Evolutionary conservation across 805 yeast genomes (phyloP), one percentile per base, ranked within the genome.

Genomic region (Candida maris): DNA sequence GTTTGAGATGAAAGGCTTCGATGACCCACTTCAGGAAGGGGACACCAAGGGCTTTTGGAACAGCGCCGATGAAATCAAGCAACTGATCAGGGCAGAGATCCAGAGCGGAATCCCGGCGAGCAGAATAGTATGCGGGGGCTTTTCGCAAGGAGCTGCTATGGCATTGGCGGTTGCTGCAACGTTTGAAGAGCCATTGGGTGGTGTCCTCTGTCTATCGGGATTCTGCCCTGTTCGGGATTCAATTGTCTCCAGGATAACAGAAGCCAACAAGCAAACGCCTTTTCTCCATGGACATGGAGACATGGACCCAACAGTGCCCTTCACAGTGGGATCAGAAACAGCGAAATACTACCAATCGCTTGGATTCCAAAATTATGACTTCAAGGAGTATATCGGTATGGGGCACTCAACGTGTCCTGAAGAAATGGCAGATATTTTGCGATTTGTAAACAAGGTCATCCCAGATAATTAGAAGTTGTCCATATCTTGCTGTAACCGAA

Each of bases 61-160:
- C 35, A 65, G 79, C 9, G 62, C 77, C 30, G 67, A 69, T 1
- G 48, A 60, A 3, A 64, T 81, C 17, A 65, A 70, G 34, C 49
- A 50, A 1, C 63, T 71, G 45, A 67, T 83, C 28, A 57, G 70
- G 15, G 77, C 77, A 37, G 78, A 81, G 46, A 64, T 73, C 12
- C 73, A 71, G 6, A 48, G 51, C 5, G 77, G 81, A 7, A 71
- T 84, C 23, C 69, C 75, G 4, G 67, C 82, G 0, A 77, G 76
- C 13, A 75, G 83, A 35, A 83, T 93, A 31, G 66, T 93, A n/a
- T 67, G 93, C 39, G 97, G 97, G 23, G 98, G 98, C 0, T 93
- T 93, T 57, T 82, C 94, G 4, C 98, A 93, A 63, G 98, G 98
- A 37, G 94, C 87, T 32, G 88, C 95, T 2, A 42, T 91, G 8